Base-by-base conservation (phyloP, 2,329 filamentous ascomycete genomes). In the Cladosporium sp. region DNA sequence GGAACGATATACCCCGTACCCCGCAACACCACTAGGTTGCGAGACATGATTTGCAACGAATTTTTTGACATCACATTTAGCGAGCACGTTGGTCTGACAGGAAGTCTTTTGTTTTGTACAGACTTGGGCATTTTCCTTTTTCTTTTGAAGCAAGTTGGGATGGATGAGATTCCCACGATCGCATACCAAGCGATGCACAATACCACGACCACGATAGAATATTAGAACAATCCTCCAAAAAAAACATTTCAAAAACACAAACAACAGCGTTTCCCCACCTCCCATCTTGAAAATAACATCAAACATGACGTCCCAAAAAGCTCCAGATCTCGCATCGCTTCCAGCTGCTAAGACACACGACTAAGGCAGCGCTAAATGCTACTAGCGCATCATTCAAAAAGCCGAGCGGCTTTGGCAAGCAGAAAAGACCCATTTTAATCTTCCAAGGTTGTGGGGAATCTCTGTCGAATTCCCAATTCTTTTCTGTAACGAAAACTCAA, bases 21-120 rank as follows among this genome's bases (percentile, higher is more conserved):
- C 22, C 22, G 22, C 22, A 27, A 27, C 22, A 9, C 4, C 4
- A 27, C n/a, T n/a, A 9, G 22, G 22, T 17, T 18, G 32, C 32
- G 32, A 17, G 32, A 36, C 15, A 48, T 41, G 45, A 48, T 41
- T 38, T 41, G 18, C 27, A 18, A 48, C 45, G 45, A 48, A 36
- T 48, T 41, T 34, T 40, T 41, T 48, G 19, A 19, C 37, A 39
- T 22, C 36, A 27, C 30, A 45, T 45, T 45, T 45, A 45, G 43
- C 43, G 43, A 45, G 43, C 43, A 45, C 34, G 29, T 45, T n/a
- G 38, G 43, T 47, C 43, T 39, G 43, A n/a, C 32, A 20, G 11
- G 43, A 22, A 18, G n/a, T 9, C 22, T 27, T 30, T 30, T 27
- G 4, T 13, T 22, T 24, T 37, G n/a, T 34, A 27, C 43, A 39